Evolutionary conservation across 2,329 filamentous ascomycete species (phyloP).

Genomic region (Proliferodiscus dingleyae): DNA sequence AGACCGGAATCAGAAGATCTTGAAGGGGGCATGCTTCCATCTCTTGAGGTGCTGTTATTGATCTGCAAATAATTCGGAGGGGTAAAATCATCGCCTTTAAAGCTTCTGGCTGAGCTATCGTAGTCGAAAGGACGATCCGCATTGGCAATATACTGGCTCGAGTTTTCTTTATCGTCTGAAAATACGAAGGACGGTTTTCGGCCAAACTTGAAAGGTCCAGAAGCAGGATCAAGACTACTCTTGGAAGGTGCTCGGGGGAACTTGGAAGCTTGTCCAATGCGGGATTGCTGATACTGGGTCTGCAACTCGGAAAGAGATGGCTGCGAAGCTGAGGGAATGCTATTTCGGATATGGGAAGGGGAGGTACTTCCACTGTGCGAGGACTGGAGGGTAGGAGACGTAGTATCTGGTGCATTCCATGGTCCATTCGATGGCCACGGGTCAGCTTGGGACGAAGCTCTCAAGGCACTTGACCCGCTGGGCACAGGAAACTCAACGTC

Average conservation of each 20-base stretch:
- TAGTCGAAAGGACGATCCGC: slow-evolving; percentile 22
- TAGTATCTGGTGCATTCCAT: slow-evolving; percentile 52
- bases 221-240: slow-evolving; percentile 41
- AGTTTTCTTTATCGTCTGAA: slow-evolving; percentile 30
- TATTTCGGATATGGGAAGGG: slow-evolving; percentile 51
- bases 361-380: slow-evolving; percentile 50
- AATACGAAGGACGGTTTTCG: slow-evolving; percentile 26
- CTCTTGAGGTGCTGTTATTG: slow-evolving; percentile 45
- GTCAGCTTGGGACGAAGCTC: slow-evolving; percentile 65
- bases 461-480: slow-evolving; percentile 64
- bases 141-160: slow-evolving; percentile 16
- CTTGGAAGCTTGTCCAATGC: slow-evolving; percentile 40
- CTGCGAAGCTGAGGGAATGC: slow-evolving; percentile 35
- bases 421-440: slow-evolving; percentile 53
- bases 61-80: slow-evolving; percentile 43
- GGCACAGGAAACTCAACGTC: slow-evolving; percentile 42
- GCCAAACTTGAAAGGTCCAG: slow-evolving; percentile 38
- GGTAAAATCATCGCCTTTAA: slow-evolving; percentile 23
- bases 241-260: slow-evolving; percentile 34
- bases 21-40: slow-evolving; percentile 51
- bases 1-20: slow-evolving; percentile 45
- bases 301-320: slow-evolving; percentile 38
- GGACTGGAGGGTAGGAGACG: slow-evolving; percentile 39
- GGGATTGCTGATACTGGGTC: slow-evolving; percentile 37
- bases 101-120: slow-evolving; percentile 19